Conservation (phyloP, 1,284 basidiomycete species). For the Leucoagaricus sp. region DNA sequence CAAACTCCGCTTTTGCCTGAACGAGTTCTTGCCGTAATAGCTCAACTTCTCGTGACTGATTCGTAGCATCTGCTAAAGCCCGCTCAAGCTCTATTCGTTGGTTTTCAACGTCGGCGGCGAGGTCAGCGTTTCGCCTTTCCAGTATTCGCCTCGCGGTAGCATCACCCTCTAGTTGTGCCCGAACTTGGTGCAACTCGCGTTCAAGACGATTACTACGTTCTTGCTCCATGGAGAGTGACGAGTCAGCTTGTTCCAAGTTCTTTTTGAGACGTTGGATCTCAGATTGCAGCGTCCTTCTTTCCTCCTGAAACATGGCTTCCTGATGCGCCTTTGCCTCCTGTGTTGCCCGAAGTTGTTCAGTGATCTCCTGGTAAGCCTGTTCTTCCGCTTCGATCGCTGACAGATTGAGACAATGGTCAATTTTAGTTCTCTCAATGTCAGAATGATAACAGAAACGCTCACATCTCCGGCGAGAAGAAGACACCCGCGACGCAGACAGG, state of each 20-base stretch:
- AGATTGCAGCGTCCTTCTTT: constrained; percentile 50
- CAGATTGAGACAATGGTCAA: constrained; percentile 11
- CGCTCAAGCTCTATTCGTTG: constrained; percentile 60
- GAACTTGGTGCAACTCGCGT: constrained; percentile 64
- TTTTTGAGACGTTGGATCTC: constrained; percentile 56
- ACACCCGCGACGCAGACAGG: constrained; percentile 69
- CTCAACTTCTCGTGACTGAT: constrained; percentile 64
- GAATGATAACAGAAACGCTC: constrained; percentile 31
- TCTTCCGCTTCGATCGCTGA: constrained; percentile 70
- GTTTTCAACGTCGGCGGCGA: constrained; percentile 58
- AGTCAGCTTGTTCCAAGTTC: constrained; percentile 41
- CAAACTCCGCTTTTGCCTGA: constrained; percentile 61
- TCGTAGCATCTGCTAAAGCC: constrained; percentile 70
- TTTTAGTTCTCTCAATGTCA: constrained; percentile 8
- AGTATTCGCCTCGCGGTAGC: constrained; percentile 55
- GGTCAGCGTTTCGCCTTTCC: constrained; percentile 68
- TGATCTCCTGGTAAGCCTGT: constrained; percentile 67
- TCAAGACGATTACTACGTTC: constrained; percentile 56
- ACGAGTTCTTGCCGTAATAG: constrained; percentile 70
- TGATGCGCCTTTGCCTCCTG: constrained; percentile 55
- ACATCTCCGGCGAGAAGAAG: constrained; percentile 68
- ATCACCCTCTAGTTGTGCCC: constrained; percentile 65
- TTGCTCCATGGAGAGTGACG: constrained; percentile 42
- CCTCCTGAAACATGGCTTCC: constrained; percentile 55
- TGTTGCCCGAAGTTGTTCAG: constrained; percentile 58